Conservation (phyloP, 2,329 filamentous ascomycete species). For the Bipolaris victoriae region DNA sequence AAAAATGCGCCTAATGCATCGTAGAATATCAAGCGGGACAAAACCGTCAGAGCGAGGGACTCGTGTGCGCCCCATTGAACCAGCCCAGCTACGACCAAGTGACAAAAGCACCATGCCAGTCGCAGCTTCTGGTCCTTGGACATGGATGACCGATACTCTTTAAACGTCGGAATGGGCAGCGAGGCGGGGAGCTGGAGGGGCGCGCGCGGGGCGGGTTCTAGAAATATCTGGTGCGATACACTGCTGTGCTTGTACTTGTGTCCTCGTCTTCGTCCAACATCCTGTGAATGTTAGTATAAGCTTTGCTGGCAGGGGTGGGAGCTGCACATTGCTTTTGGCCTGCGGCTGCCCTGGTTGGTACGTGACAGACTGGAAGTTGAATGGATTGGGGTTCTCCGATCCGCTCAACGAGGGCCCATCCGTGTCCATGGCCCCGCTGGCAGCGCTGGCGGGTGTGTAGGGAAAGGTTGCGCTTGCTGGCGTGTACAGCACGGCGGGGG, state of each 20-base stretch:
- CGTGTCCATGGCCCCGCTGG: constrained; percentile 37
- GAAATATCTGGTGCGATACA: constrained; percentile 95
- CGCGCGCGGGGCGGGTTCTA: constrained; percentile 84
- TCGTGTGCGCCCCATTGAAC: constrained; percentile 86
- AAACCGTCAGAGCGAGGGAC: constrained; percentile 86
- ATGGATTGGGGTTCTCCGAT: constrained; percentile 67
- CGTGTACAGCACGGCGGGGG: constrained; percentile 41
- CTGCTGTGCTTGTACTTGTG: constrained; percentile 98
- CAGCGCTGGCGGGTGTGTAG: constrained; percentile 37
- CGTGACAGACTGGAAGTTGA: constrained; percentile 84
- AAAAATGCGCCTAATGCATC: constrained; percentile 91
- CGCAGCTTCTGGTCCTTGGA: constrained; percentile 83
- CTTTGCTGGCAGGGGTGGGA: not conserved
- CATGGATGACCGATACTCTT: constrained; percentile 89
- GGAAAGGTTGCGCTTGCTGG: constrained; percentile 45
- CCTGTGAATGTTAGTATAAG: constrained; percentile 60
- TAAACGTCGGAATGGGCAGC: constrained; percentile 85
- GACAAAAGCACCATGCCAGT: constrained; percentile 87
- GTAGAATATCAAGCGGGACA: constrained; percentile 93
- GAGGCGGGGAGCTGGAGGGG: constrained; percentile 90
- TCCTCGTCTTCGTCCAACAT: constrained; percentile 87
- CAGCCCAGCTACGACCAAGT: constrained; percentile 80
- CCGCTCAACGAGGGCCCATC: constrained; percentile 40
- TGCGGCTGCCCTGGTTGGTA: constrained; percentile 65
- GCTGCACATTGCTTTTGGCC: constrained; percentile 66